These are phyloP conservation scores for Graphilbum sp. DNA, from an alignment of 2,329 filamentous ascomycete species.

Conservation along the genomic window DNA sequence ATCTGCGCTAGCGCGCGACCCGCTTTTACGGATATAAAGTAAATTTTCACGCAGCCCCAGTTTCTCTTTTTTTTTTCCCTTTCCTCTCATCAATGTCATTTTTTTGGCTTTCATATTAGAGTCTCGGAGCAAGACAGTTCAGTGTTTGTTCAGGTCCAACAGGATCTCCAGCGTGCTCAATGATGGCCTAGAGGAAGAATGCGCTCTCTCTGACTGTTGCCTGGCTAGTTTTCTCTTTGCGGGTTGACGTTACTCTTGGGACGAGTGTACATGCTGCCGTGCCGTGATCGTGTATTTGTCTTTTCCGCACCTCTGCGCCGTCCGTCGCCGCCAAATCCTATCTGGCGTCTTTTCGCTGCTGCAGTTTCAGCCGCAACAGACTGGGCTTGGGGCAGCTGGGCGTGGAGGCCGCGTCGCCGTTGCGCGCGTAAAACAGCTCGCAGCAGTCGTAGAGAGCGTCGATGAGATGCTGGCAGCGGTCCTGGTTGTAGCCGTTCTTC, in stretches of 20 bases:
- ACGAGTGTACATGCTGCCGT: constrained; percentile 20
- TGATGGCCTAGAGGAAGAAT: constrained; percentile 73
- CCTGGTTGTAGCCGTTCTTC: constrained; percentile 73
- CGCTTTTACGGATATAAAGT: background rate
- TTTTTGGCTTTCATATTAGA: constrained; percentile 84
- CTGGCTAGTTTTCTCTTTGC: constrained; percentile 27
- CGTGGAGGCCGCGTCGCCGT: constrained; percentile 60
- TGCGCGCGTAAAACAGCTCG: constrained; percentile 65
- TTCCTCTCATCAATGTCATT: constrained; percentile 53
- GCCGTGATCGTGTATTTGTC: background rate
- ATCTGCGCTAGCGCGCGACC: background rate
- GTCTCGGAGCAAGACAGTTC: constrained; percentile 90
- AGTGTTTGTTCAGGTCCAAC: constrained; percentile 83
- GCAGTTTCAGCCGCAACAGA: constrained; percentile 69
- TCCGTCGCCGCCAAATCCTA: background rate
- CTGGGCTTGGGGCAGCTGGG: constrained; percentile 74
- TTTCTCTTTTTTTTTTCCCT: constrained; percentile 24
- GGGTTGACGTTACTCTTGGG: constrained; percentile 21
- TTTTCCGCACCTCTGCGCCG: no score
- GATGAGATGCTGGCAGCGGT: constrained; percentile 61
- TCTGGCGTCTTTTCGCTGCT: constrained; percentile 37
- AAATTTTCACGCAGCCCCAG: background rate
- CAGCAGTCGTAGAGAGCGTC: constrained; percentile 90
- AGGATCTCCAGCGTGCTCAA: constrained; percentile 89
- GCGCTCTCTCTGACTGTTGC: constrained; percentile 59